Conservation (phyloP, 257 asterid species). For the Solanum habrochaites region DNA sequence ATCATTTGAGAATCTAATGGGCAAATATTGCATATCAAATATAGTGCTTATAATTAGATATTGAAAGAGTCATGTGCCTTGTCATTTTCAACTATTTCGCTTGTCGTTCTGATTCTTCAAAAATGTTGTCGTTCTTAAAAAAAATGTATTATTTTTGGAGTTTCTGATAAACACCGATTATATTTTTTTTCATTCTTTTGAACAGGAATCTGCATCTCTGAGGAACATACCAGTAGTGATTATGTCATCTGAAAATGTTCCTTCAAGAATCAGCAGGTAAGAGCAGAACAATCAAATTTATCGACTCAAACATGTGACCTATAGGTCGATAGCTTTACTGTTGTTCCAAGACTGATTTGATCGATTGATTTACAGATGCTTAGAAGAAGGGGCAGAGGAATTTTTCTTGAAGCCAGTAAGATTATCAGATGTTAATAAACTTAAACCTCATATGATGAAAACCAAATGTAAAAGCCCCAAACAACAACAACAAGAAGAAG, state of each 20-base stretch:
- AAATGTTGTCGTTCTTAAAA: neutral
- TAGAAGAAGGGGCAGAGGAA: conserved; percentile 32
- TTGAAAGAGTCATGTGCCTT: neutral
- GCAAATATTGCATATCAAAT: neutral
- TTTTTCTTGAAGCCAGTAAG: conserved; percentile 22
- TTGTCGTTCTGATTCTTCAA: neutral
- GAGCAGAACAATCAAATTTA: neutral
- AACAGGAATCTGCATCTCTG: conserved; percentile 17
- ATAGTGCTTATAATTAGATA: neutral
- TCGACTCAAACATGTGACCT: neutral
- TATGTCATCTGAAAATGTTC: conserved; percentile 12
- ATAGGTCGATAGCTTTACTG: neutral
- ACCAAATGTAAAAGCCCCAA: neutral
- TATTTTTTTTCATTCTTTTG: neutral
- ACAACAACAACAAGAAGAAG: neutral
- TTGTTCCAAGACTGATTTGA: neutral
- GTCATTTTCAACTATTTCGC: neutral
- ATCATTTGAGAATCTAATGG: neutral
- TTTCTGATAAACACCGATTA: neutral
- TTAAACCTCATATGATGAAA: conserved; percentile 17
- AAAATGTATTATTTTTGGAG: neutral
- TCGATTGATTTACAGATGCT: conserved; percentile 7
- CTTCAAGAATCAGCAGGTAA: conserved; percentile 15
- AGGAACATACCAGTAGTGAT: conserved; percentile 20
- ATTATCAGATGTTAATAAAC: conserved; percentile 18